These are phyloP conservation scores for Colletotrichum tabaci DNA, from an alignment of 2,329 filamentous ascomycete species.

Conservation along the genomic window DNA sequence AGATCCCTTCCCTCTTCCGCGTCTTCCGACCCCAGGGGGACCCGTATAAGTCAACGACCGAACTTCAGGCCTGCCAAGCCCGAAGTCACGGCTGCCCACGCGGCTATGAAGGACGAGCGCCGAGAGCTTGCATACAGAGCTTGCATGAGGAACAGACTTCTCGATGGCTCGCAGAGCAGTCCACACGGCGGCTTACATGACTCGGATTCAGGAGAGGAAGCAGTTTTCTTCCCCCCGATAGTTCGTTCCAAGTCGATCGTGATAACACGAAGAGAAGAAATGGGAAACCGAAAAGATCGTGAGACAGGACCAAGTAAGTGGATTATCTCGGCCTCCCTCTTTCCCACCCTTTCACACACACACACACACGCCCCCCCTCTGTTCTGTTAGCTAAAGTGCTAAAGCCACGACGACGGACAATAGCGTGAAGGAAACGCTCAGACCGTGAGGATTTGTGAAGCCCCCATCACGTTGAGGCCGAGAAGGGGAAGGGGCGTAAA, in stretches of 20 bases:
- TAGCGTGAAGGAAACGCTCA: constrained; percentile 19
- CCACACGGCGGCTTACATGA: not conserved
- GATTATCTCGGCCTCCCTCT: not conserved
- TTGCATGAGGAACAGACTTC: not conserved
- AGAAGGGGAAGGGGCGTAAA: not conserved
- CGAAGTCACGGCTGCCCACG: constrained; percentile 9
- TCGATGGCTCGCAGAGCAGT: not conserved
- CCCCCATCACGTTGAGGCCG: not conserved
- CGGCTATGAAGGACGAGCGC: constrained; percentile 12
- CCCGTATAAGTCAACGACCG: constrained; percentile 7
- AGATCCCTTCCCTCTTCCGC: not conserved
- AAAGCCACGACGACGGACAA: not conserved
- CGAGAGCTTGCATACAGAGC: not conserved
- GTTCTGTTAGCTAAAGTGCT: not conserved
- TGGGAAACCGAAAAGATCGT: constrained; percentile 14
- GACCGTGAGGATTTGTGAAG: constrained; percentile 40
- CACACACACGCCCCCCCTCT: not conserved
- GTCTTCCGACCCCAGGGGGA: not conserved
- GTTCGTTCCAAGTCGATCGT: not conserved
- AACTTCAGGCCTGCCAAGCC: constrained; percentile 38
- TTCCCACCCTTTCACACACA: not conserved
- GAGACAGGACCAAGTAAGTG: constrained; percentile 36
- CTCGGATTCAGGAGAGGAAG: not conserved
- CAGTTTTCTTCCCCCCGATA: not conserved
- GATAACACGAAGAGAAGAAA: not conserved